phyloP scores from a whole-genome alignment of 2,329 filamentous ascomycete species.

The Cadophora sp. region DNA sequence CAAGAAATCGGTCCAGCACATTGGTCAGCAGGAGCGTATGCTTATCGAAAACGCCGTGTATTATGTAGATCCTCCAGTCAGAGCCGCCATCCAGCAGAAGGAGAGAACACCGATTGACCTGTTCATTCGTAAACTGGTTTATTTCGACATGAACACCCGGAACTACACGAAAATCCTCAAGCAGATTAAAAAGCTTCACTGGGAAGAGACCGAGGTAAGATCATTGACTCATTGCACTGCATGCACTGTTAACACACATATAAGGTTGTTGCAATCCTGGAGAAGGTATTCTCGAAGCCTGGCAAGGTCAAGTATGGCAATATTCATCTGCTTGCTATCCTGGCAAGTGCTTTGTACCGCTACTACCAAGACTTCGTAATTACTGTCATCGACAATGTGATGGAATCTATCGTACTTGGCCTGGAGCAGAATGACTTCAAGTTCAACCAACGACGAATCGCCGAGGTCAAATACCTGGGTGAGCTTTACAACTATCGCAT shows the following conservation, averaged over 20 bases:
- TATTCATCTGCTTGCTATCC: conserved; percentile 89
- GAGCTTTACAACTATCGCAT: conserved; percentile 98
- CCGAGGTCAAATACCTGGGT: conserved; percentile 94
- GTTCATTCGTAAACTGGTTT: conserved; percentile 91
- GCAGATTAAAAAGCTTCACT: conserved; percentile 93
- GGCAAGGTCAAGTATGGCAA: conserved; percentile 98
- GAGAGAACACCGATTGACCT: conserved; percentile 92
- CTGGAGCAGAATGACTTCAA: conserved; percentile 97
- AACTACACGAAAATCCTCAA: conserved; percentile 94
- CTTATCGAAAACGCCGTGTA: conserved; percentile 98
- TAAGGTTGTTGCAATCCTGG: conserved; percentile 49
- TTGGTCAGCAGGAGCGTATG: conserved; percentile 96
- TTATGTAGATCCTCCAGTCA: conserved; percentile 94
- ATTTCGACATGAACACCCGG: conserved; percentile 91
- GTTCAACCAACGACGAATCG: conserved; percentile 91
- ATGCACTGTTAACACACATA: conserved; percentile 19
- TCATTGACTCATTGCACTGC: conserved; percentile 20
- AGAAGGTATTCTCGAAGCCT: conserved; percentile 94
- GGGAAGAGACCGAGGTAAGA: conserved; percentile 85
- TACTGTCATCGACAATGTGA: conserved; percentile 86
- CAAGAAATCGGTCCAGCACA: conserved; percentile 94
- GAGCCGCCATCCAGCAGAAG: conserved; percentile 94
- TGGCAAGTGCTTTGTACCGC: conserved; percentile 85
- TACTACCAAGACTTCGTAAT: conserved; percentile 94
- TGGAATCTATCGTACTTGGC: conserved; percentile 87